Evolutionary conservation across 768 basidiomycete genomes (phyloP).

Genomic region (Macrolepiota fuliginosa): DNA sequence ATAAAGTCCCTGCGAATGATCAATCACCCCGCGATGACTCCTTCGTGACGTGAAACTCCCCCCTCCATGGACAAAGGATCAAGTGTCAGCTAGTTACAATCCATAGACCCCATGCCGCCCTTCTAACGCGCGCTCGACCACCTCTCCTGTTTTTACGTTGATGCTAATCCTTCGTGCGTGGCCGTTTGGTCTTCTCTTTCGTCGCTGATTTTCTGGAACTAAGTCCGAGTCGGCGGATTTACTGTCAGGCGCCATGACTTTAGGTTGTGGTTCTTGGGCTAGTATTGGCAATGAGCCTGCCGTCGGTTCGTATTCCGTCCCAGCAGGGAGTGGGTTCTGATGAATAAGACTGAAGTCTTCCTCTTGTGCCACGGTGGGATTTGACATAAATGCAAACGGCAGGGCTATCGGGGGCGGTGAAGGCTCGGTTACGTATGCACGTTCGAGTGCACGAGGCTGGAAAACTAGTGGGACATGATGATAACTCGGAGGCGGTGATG

Average conservation of each 20-base stretch:
- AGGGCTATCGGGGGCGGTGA: not conserved
- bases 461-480: slow-evolving; percentile 1
- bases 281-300: not conserved
- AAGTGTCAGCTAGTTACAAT: slow-evolving; percentile 1
- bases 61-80: slow-evolving; percentile 4
- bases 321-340: not conserved
- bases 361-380: not conserved
- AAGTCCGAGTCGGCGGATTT: slow-evolving; percentile 1
- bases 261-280: not conserved
- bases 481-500: slow-evolving; percentile 4
- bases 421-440: slow-evolving; percentile 5
- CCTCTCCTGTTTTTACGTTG: slow-evolving; percentile 12
- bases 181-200: slow-evolving; percentile 6
- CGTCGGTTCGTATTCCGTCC: not conserved
- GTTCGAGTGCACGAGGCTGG: not conserved
- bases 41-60: not conserved
- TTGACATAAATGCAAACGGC: not conserved
- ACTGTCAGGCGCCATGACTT: not conserved
- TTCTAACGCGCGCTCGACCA: slow-evolving; percentile 8
- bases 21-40: not conserved
- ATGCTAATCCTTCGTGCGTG: slow-evolving; percentile 14
- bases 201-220: not conserved
- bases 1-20: not conserved
- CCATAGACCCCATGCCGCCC: slow-evolving; percentile 12
- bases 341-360: not conserved